A percentile compares a stretch with the other conserved stretches of the same genome.
phyloP scores from a whole-genome alignment of 495 filamentous ascomycete genomes.

The Peziza echinospora region DNA sequence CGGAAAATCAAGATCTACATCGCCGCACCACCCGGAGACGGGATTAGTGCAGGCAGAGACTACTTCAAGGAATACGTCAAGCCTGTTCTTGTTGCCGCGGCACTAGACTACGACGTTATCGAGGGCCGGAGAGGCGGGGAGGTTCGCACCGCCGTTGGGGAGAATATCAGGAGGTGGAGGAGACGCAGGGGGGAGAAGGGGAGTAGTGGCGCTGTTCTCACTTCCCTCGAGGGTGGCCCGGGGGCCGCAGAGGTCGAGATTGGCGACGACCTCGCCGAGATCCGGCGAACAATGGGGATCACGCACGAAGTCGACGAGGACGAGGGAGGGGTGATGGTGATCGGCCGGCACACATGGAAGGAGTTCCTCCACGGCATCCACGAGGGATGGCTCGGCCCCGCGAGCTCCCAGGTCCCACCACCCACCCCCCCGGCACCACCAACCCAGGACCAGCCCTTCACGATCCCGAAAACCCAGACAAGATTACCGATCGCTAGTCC shows the following conservation, averaged over 20 bases:
- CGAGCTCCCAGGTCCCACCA: slow-evolving; percentile 56
- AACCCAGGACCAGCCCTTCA: no score
- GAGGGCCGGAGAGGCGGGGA: slow-evolving; percentile 81
- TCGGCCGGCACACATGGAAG: slow-evolving; percentile 91
- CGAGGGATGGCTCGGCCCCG: slow-evolving; percentile 70
- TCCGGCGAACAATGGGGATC: slow-evolving; percentile 28
- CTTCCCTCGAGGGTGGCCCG: slow-evolving; percentile 42
- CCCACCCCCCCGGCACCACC: slow-evolving; percentile 33
- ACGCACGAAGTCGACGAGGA: slow-evolving; percentile 38
- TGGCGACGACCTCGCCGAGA: slow-evolving; percentile 54
- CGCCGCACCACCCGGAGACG: slow-evolving; percentile 65
- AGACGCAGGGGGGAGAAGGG: slow-evolving; percentile 22
- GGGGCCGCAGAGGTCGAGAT: slow-evolving; percentile 40
- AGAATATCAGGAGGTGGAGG: slow-evolving; percentile 51
- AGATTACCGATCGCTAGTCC: not conserved
- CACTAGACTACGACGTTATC: slow-evolving; percentile 84
- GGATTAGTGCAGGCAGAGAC: slow-evolving; percentile 58
- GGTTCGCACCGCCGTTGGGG: slow-evolving; percentile 57
- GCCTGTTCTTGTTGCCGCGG: slow-evolving; percentile 71
- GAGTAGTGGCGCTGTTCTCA: slow-evolving; percentile 30
- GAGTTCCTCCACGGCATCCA: slow-evolving; percentile 87
- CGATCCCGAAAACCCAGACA: no score
- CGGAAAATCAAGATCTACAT: slow-evolving; percentile 76
- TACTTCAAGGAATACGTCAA: slow-evolving; percentile 94
- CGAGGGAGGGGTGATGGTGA: slow-evolving; percentile 57